Conservation (phyloP, 768 basidiomycete genomes). For the Tephrocybe rancida region DNA sequence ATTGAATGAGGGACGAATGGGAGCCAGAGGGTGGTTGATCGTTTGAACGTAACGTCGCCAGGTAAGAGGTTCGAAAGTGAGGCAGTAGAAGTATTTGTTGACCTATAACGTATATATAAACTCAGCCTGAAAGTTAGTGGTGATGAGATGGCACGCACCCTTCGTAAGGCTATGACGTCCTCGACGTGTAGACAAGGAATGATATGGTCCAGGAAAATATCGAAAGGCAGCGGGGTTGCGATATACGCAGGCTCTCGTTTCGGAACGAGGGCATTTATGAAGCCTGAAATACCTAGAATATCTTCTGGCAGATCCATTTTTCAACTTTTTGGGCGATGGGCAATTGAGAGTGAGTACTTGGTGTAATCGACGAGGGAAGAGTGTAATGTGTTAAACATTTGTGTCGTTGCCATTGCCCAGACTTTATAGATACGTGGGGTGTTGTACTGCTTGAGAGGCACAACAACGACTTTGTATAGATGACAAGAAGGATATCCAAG, state of each 20-base stretch:
- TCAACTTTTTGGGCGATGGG: background rate
- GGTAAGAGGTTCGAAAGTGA: conserved; percentile 68
- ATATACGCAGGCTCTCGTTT: background rate
- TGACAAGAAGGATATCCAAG: background rate
- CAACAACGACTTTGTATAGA: background rate
- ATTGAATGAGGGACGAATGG: conserved; percentile 57
- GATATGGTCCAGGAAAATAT: conserved; percentile 45
- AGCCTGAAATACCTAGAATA: background rate
- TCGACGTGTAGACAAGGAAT: conserved; percentile 45
- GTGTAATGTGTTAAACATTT: conserved; percentile 12
- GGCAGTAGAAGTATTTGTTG: conserved; percentile 57
- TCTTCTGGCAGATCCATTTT: background rate
- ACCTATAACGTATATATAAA: conserved; percentile 40
- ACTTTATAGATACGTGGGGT: background rate
- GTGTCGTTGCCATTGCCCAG: background rate
- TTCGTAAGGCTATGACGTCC: conserved; percentile 47
- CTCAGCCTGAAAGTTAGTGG: background rate
- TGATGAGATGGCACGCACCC: conserved; percentile 29
- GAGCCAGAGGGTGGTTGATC: conserved; percentile 60
- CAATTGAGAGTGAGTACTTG: background rate
- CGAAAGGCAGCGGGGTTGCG: conserved; percentile 23
- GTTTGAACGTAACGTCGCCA: conserved; percentile 65
- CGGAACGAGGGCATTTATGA: background rate
- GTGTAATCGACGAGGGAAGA: conserved; percentile 16
- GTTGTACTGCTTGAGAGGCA: background rate